A percentile compares a stretch with the other conserved stretches of the same genome.
Evolutionary conservation across 371 early-diverging fungal species (phyloP).

Genomic region (Circinella umbellata): DNA sequence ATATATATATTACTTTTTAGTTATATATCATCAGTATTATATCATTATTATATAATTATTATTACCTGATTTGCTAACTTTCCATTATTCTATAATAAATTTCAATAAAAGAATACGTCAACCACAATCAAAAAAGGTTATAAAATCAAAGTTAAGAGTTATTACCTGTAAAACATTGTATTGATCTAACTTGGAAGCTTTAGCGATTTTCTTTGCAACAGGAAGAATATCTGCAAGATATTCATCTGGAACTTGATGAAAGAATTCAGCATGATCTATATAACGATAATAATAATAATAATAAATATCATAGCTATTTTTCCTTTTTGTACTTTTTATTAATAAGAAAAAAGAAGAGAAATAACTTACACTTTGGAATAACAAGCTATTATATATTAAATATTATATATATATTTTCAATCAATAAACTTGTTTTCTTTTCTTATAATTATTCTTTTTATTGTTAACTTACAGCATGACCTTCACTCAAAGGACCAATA

Average conservation of each 20-base stretch:
- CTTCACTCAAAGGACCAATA: slow-evolving; percentile 79
- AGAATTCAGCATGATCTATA: slow-evolving; percentile 86
- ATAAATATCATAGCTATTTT: too few species aligned
- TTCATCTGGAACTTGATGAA: slow-evolving; percentile 90
- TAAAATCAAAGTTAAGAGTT: too few species aligned
- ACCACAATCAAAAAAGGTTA: background rate
- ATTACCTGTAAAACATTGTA: slow-evolving; percentile 92
- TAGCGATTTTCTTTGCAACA: slow-evolving; percentile 84
- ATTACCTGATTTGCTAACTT: slow-evolving; percentile 68
- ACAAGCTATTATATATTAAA: slow-evolving; percentile 61
- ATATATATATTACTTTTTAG: slow-evolving; percentile 3
- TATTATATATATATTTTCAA: background rate
- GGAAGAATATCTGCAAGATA: slow-evolving; percentile 84
- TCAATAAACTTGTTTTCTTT: background rate
- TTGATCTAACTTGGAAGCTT: slow-evolving; percentile 66
- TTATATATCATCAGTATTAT: background rate
- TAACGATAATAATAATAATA: too few species aligned
- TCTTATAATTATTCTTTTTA: background rate
- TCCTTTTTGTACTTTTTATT: too few species aligned
- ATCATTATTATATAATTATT: background rate
- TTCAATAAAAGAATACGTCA: background rate
- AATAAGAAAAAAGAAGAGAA: background rate
- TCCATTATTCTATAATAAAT: slow-evolving; percentile 72
- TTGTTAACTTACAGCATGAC: slow-evolving; percentile 70
- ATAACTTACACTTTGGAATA: slow-evolving; percentile 79